Base-by-base conservation (phyloP, 1,284 basidiomycete species). In the Afroboletus lepidellus region DNA sequence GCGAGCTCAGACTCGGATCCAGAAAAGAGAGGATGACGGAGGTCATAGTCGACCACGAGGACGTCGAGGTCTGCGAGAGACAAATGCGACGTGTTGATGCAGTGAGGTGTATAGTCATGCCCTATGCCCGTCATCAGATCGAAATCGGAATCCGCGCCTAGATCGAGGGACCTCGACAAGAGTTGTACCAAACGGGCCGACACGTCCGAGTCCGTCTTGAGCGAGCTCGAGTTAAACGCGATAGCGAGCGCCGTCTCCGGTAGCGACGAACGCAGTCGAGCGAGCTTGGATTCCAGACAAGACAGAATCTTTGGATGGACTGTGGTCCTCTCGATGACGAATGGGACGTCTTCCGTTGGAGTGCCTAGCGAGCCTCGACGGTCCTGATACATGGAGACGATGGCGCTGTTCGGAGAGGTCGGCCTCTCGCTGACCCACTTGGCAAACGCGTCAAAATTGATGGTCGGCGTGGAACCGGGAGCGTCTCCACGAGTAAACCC, bases 11-110 rank as follows among this genome's bases (percentile, higher is more conserved):
- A 23, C 4, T 41, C 16, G 6, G 59, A 45, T 7, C 61, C 25
- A 7, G 58, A 36, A 48, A 74, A 75, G 53, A 77, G 64, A 0
- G 75, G 69, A 56, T 73, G 59, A 5, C 74, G 77, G 24, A 80
- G 62, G 54, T 75, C 72, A 69, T 77, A 80, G 49, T 76, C 70
- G 24, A 82, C 51, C 27, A 77, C 53, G 41, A 80, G 68, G 12
- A 79, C 71, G 15, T 74, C 66, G 15, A 70, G 57, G 25, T 46
- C 47, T 4, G 53, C 37, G 30, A 65, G 43, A 2, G 50, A 36
- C 1, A 47, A 4, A 20, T 24, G 11, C 3, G 58, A 54, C 3
- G 46, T 15, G 37, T 62, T 65, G 36, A 54, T 34, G 20, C 66
- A 53, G 23, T 59, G 47, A 29, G 60, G 41, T 5, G 63, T 30